Evolutionary conservation across 495 filamentous ascomycete species (phyloP).

Genomic region (Lophiotrema nucula): DNA sequence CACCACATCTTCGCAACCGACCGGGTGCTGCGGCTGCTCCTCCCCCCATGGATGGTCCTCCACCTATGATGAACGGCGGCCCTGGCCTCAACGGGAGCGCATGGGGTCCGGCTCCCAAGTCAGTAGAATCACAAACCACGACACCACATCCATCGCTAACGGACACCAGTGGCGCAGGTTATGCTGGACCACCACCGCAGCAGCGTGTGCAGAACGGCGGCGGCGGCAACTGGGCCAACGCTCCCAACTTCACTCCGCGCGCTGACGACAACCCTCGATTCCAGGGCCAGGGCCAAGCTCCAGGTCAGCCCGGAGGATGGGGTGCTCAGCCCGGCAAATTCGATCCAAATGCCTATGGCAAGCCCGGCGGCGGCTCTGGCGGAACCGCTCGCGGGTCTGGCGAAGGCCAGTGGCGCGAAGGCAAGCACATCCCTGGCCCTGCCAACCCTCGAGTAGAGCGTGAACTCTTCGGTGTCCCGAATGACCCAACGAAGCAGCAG

Average conservation of each 20-base stretch:
- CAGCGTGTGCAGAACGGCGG: conserved; percentile 45
- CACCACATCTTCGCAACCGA: conserved; percentile 83
- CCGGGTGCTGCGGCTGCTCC: conserved; percentile 34
- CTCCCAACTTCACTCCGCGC: conserved; percentile 66
- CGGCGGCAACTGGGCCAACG: conserved; percentile 68
- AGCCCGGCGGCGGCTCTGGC: conserved; percentile 55
- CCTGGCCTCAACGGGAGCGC: conserved; percentile 56
- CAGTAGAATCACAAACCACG: conserved; percentile 38
- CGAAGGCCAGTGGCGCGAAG: conserved; percentile 93
- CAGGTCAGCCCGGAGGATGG: conserved; percentile 21
- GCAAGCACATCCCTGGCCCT: conserved; percentile 90
- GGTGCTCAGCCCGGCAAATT: conserved; percentile 42
- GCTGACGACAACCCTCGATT: conserved; percentile 34
- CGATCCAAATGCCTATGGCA: conserved; percentile 69
- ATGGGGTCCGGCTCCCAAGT: conserved; percentile 54
- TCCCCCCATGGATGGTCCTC: conserved; percentile 29
- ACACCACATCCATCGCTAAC: not conserved
- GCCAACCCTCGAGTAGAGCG: conserved; percentile 85
- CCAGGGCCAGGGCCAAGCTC: conserved; percentile 17
- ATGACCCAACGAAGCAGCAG: conserved; percentile 91
- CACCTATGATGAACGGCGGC: conserved; percentile 40
- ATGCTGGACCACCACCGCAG: conserved; percentile 29
- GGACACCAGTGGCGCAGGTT: conserved; percentile 24
- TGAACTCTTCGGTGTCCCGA: conserved; percentile 89
- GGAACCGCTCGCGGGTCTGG: conserved; percentile 70